phyloP scores from a whole-genome alignment of 1,139 yeast genomes.

The Dujonia santamariae region DNA sequence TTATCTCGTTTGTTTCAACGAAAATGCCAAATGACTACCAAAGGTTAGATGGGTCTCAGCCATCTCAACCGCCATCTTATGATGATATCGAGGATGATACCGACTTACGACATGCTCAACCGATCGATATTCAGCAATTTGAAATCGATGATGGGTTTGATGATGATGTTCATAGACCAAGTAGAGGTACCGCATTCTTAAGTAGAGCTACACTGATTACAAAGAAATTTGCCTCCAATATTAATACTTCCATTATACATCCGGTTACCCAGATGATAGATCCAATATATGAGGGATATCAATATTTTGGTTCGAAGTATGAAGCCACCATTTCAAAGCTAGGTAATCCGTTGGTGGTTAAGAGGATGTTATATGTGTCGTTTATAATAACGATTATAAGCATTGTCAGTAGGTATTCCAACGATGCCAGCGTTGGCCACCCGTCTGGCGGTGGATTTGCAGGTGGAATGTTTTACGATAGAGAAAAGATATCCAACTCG shows the following conservation, averaged over 20 bases:
- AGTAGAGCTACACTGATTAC: slow-evolving; percentile 29
- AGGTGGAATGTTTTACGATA: slow-evolving; percentile 64
- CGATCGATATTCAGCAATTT: slow-evolving; percentile 31
- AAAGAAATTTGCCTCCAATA: slow-evolving; percentile 31
- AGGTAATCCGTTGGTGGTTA: slow-evolving; percentile 85
- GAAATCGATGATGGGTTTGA: slow-evolving; percentile 36
- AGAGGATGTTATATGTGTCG: slow-evolving; percentile 68
- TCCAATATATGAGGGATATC: slow-evolving; percentile 64
- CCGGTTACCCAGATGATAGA: slow-evolving; percentile 61
- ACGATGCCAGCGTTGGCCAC: slow-evolving; percentile 45
- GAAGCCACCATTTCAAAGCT: slow-evolving; percentile 59
- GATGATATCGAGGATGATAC: slow-evolving; percentile 7
- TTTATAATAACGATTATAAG: slow-evolving; percentile 58
- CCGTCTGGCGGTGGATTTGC: slow-evolving; percentile 42
- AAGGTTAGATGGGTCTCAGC: slow-evolving; percentile 5
- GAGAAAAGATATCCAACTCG: slow-evolving; percentile 45
- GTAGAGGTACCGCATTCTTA: slow-evolving; percentile 20
- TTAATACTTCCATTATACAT: slow-evolving; percentile 43
- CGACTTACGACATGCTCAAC: slow-evolving; percentile 7
- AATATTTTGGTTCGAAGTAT: slow-evolving; percentile 38
- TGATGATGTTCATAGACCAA: slow-evolving; percentile 11
- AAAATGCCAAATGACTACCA: no score
- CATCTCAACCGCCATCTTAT: slow-evolving; percentile 5
- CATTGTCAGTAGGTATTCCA: slow-evolving; percentile 54
- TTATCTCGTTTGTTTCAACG: no score